Base-by-base conservation (phyloP, 306 rosid genomes). In the Glycine tomentella region DNA sequence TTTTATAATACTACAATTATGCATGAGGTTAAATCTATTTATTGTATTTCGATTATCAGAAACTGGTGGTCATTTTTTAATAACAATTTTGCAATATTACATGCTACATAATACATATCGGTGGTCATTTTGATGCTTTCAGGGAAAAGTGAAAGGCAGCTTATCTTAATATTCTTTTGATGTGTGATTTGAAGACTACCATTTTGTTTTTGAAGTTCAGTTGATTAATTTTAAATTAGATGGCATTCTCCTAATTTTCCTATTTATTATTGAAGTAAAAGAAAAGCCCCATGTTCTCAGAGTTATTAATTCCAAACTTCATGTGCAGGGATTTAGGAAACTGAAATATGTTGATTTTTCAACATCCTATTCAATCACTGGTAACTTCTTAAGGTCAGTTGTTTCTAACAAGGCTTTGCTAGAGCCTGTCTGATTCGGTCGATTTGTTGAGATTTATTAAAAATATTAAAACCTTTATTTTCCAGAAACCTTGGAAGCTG, bases 281-380 rank as follows among this genome's bases (percentile, higher is more conserved):
- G 58, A 17, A 57, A 58, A 74, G 10, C 46, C 5, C 51, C 14
- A 66, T 79, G 55, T 79, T 57, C 16, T 34, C 53, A 56, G 42
- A 68, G 63, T 69, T 84, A 74, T 49, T 75, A 75, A 84, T 72
- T 71, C 71, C 49, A 53, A 52, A 72, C 66, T 84, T 61, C 33
- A 17, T 78, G 49, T 89, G 86, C 90, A 95, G 99, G 98, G 97
- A 85, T 88, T 93, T 80, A 90, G 75, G 84, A 88, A 90, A 81
- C 85, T 95, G 80, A 90, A 89, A 63, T 89, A 86, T n/a, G 90
- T 88, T 82, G 99, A 95, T 83, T 93, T 93, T 90, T 95, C 99
- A 33, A 89, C 97, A 57, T 95, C 99, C 38, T 93, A 93, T 91
- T 92, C 99, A 74, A 90, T 95, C 89, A 90, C 97, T 16, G 99